Evolutionary conservation across 1,139 yeast species (phyloP).

Genomic region (Yamadazyma kanchanaburiensis): DNA sequence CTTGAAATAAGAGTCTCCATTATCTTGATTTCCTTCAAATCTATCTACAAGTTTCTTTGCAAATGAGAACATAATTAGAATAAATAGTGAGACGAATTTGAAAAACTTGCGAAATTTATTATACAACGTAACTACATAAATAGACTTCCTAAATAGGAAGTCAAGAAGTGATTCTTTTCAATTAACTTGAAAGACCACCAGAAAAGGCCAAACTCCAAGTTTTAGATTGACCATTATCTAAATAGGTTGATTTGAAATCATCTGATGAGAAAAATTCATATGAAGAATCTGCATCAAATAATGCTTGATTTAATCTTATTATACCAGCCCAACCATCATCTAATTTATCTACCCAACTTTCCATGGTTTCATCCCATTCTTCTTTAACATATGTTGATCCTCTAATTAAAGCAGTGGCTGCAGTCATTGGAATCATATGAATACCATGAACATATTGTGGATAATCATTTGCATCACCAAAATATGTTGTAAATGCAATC

Average conservation of each 20-base stretch:
- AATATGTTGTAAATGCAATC: conserved; percentile 74
- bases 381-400: conserved; percentile 64
- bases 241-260: conserved; percentile 28
- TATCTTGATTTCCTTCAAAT: conserved; percentile 50
- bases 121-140: no score
- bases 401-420: conserved; percentile 76
- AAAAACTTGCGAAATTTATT: conserved; percentile 1
- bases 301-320: conserved; percentile 72
- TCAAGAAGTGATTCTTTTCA: not conserved
- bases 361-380: conserved; percentile 70
- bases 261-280: conserved; percentile 62
- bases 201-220: conserved; percentile 87
- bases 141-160: no score
- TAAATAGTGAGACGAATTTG: no score
- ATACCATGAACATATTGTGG: conserved; percentile 90
- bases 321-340: conserved; percentile 89
- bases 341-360: conserved; percentile 49
- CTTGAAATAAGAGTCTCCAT: conserved; percentile 53
- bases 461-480: conserved; percentile 40
- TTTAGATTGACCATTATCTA: conserved; percentile 86
- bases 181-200: conserved; percentile 39
- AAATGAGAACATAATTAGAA: conserved; percentile 70
- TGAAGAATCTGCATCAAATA: conserved; percentile 64
- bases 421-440: conserved; percentile 86
- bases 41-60: conserved; percentile 81